Conservation (phyloP, 306 rosid species). For the Abrus precatorius region DNA sequence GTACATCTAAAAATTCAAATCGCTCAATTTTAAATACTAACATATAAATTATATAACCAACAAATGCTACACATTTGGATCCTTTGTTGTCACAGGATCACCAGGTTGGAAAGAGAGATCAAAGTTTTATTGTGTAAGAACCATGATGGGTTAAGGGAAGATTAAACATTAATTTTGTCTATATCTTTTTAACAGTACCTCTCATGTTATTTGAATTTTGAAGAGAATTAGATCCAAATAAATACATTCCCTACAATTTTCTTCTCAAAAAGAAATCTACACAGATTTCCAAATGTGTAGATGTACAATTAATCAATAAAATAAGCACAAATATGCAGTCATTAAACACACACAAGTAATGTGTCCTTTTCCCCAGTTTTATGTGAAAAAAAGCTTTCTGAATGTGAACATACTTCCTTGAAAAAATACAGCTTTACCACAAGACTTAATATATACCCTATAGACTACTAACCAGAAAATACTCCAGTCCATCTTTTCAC, state of each 20-base stretch:
- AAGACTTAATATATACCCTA: background rate
- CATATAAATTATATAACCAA: slow-evolving; percentile 10
- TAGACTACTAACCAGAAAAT: background rate
- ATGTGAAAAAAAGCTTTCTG: no score
- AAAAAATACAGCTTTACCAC: background rate
- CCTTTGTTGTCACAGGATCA: background rate
- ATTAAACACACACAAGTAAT: background rate
- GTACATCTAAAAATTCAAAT: slow-evolving; percentile 29
- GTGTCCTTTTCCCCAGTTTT: no score
- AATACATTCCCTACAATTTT: no score
- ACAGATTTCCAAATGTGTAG: no score
- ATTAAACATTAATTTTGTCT: background rate
- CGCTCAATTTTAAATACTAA: background rate
- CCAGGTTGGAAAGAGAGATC: background rate
- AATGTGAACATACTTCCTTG: background rate
- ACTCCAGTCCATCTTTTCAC: no score
- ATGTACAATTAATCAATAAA: no score
- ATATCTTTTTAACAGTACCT: background rate
- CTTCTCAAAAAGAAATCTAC: no score
- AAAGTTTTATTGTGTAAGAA: background rate
- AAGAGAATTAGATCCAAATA: no score
- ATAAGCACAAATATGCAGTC: background rate
- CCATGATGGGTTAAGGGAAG: background rate
- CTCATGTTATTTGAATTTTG: no score
- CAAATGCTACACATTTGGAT: background rate